Percentiles rank a stretch among this genome's conserved stretches.
Evolutionary conservation across 2,329 filamentous ascomycete species (phyloP).

Genomic region (Ophiocordyceps unilateralis): DNA sequence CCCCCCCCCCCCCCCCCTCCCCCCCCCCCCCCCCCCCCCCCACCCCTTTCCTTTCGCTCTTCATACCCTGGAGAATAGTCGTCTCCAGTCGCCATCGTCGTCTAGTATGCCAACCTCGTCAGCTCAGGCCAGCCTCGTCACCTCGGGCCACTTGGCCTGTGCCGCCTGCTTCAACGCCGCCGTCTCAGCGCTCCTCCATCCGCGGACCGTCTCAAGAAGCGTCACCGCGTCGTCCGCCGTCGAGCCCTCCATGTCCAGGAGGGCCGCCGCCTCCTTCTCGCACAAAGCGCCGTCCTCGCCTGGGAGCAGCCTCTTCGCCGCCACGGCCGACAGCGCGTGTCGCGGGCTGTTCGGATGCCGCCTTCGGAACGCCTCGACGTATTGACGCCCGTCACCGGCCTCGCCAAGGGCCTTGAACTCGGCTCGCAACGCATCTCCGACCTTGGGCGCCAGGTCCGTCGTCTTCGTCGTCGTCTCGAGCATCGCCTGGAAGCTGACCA

Average conservation of each 20-base stretch:
- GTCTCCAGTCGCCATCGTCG: background rate
- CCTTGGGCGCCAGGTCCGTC: constrained; percentile 42
- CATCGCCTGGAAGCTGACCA: constrained; percentile 48
- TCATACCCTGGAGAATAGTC: background rate
- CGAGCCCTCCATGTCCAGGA: constrained; percentile 32
- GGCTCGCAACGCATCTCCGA: constrained; percentile 50
- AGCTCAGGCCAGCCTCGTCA: constrained; percentile 24
- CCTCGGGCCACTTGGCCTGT: constrained; percentile 30
- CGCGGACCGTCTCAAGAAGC: constrained; percentile 22
- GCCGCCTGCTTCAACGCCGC: constrained; percentile 31
- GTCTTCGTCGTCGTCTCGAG: constrained; percentile 38
- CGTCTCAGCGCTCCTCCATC: constrained; percentile 31
- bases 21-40: background rate
- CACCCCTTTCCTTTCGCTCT: background rate
- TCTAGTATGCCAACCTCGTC: background rate
- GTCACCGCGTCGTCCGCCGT: constrained; percentile 38
- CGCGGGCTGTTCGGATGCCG: constrained; percentile 43
- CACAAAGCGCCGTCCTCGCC: constrained; percentile 36
- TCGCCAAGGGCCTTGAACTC: constrained; percentile 46
- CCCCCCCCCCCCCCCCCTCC: too few species aligned
- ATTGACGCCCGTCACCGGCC: constrained; percentile 38
- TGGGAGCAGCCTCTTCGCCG: constrained; percentile 35
- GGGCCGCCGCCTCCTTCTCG: constrained; percentile 45
- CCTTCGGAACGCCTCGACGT: constrained; percentile 48
- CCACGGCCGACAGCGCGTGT: constrained; percentile 47